Evolutionary conservation across 2,329 filamentous ascomycete genomes (phyloP), one percentile per base, ranked within the genome.

Genomic region (Sclerotinia trifoliorum): DNA sequence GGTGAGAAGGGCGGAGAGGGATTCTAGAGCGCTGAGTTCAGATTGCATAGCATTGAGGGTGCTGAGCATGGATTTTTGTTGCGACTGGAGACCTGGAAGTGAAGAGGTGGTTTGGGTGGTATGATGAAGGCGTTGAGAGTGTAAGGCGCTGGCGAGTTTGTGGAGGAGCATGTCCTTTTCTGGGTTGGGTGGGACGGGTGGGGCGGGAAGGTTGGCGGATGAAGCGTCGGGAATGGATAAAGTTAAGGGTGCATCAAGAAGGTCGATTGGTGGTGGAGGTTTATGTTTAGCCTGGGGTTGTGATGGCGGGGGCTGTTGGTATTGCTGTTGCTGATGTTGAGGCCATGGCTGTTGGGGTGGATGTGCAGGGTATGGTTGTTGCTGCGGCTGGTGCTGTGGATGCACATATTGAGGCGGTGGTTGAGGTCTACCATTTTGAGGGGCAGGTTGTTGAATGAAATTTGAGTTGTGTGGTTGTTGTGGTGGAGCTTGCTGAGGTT

Each of bases 151-250:
- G 48, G 90, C 93, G 42, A 98, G 85, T 56, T 93, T 90, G 65
- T 86, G 85, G 3, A 97, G 84, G 21, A 98, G 86, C 26, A 91
- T 90, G 78, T 98, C 93, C 78, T 97, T 97, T 79, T 98, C 93
- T 0, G 95, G 95, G 75, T 99, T 99, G 0, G 93, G 94, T 0
- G 95, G 94, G 44, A 97, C 93, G 0, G 94, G 94, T 0, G 95
- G 94, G 0, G 93, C 87, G 7, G 90, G 84, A 10, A 88, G 77
- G 29, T 84, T 80, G 13, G 71, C 71, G 0, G 82, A 80, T 5
- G 80, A 78, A 1, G 72, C 57, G 15, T 82, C 79, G 2, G 85
- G 82, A 17, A 85, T 80, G 21, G 81, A 74, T 32, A 86, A 78
- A 13, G 82, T 83, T 19, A 88, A 78, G 44, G 86, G 85, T 0